Percentiles rank a stretch among this genome's conserved stretches.
Conservation (phyloP, 495 filamentous ascomycete species). For the Niebla homalea region DNA sequence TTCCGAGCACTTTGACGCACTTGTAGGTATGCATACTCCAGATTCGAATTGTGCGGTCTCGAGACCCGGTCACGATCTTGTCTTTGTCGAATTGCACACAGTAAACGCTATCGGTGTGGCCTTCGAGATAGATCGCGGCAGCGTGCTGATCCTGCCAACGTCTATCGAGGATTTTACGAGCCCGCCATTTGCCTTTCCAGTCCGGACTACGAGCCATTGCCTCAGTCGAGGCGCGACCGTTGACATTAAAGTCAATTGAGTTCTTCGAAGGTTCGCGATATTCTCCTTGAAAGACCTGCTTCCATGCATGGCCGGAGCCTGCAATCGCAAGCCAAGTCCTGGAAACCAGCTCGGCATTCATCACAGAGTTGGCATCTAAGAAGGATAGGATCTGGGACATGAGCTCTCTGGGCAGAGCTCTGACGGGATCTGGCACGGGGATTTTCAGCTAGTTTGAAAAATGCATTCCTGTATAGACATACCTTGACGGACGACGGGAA, state of each 20-base stretch:
- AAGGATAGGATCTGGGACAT: slow-evolving; percentile 56
- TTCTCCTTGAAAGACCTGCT: slow-evolving; percentile 56
- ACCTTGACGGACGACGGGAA: slow-evolving; percentile 30
- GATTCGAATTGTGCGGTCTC: slow-evolving; percentile 85
- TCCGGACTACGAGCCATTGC: slow-evolving; percentile 38
- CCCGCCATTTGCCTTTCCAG: slow-evolving; percentile 78
- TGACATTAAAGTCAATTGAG: slow-evolving; percentile 4
- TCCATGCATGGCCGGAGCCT: slow-evolving; percentile 60
- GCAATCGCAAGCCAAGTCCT: slow-evolving; percentile 47
- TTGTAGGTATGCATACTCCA: slow-evolving; percentile 84
- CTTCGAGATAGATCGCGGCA: slow-evolving; percentile 74
- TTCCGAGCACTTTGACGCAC: slow-evolving; percentile 50
- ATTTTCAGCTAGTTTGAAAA: slow-evolving; percentile 7
- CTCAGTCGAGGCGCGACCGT: slow-evolving; percentile 37
- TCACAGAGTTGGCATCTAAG: slow-evolving; percentile 55
- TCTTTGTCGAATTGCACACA: slow-evolving; percentile 94
- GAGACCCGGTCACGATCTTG: slow-evolving; percentile 93
- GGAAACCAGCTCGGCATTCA: slow-evolving; percentile 48
- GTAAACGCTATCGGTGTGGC: slow-evolving; percentile 90
- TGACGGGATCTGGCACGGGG: slow-evolving; percentile 47
- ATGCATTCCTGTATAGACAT: slow-evolving; percentile 12
- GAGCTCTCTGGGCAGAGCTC: slow-evolving; percentile 56
- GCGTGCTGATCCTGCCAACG: slow-evolving; percentile 70
- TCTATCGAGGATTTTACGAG: slow-evolving; percentile 56
- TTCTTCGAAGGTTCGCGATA: slow-evolving; percentile 25